Percentiles rank a stretch among this genome's conserved stretches.
Conservation (phyloP, 2,329 filamentous ascomycete species). For the Botrytis galanthina region DNA sequence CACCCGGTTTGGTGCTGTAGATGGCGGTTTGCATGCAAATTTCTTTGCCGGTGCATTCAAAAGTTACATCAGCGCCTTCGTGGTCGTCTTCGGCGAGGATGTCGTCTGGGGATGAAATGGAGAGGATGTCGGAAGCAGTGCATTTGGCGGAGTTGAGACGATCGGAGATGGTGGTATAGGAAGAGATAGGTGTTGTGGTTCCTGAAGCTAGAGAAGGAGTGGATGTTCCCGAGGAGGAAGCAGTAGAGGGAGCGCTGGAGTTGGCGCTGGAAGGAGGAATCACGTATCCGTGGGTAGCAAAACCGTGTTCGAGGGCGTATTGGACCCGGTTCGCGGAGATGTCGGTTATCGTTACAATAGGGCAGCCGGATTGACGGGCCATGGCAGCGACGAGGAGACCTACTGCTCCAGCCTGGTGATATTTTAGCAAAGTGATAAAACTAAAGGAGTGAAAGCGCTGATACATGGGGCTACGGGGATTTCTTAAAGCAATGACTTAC, state of each 20-base stretch:
- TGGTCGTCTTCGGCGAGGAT: slow-evolving; percentile 43
- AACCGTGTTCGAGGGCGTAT: slow-evolving; percentile 57
- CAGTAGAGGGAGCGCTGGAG: slow-evolving; percentile 45
- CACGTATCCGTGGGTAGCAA: slow-evolving; percentile 59
- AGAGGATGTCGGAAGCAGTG: slow-evolving; percentile 50
- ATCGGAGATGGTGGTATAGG: slow-evolving; percentile 42
- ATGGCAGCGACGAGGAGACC: slow-evolving; percentile 62
- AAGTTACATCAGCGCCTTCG: slow-evolving; percentile 64
- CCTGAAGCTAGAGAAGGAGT: background rate
- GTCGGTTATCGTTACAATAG: slow-evolving; percentile 59
- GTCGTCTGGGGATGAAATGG: slow-evolving; percentile 35
- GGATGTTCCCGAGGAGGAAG: background rate
- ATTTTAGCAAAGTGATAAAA: background rate
- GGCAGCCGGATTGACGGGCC: slow-evolving; percentile 59
- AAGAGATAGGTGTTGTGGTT: slow-evolving; percentile 42
- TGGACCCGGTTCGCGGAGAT: slow-evolving; percentile 58
- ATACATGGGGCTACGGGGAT: background rate
- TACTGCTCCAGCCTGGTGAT: slow-evolving; percentile 50
- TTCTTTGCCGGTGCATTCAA: slow-evolving; percentile 76
- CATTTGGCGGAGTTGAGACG: slow-evolving; percentile 52
- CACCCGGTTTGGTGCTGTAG: slow-evolving; percentile 67
- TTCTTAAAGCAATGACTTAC: slow-evolving; percentile 31
- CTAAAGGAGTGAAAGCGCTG: too few relatives aligned
- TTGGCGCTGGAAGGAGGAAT: slow-evolving; percentile 49
- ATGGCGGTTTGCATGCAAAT: slow-evolving; percentile 73